A percentile compares a stretch with the other conserved stretches of the same genome.
Conservation (phyloP, 2,329 filamentous ascomycete genomes). For the Trichophaea hybrida region DNA sequence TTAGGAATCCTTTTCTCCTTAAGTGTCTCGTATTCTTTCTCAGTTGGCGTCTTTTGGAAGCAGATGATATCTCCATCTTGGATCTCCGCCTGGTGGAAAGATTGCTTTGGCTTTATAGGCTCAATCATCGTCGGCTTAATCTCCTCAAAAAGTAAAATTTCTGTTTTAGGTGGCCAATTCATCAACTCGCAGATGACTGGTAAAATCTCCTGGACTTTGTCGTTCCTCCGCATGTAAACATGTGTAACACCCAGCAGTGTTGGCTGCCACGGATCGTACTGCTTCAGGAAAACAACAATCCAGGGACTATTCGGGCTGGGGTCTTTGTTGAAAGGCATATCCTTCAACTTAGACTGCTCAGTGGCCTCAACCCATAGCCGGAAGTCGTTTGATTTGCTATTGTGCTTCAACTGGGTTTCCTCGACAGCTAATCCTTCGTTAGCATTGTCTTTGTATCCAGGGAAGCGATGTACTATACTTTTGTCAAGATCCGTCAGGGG, state of each 20-base stretch:
- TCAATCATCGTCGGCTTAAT: slow-evolving; percentile 99
- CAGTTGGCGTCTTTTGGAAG: slow-evolving; percentile 56
- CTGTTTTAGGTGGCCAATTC: slow-evolving; percentile 46
- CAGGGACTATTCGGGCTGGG: slow-evolving; percentile 23
- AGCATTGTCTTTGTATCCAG: slow-evolving; percentile 22
- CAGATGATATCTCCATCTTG: slow-evolving; percentile 96
- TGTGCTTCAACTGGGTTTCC: slow-evolving; percentile 46
- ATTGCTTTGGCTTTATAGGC: slow-evolving; percentile 76
- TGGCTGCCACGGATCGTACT: slow-evolving; percentile 70
- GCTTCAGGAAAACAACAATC: slow-evolving; percentile 81
- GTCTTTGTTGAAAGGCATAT: slow-evolving; percentile 22
- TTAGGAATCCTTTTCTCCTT: not conserved
- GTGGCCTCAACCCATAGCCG: slow-evolving; percentile 77
- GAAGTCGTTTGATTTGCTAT: slow-evolving; percentile 52
- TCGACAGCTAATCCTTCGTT: slow-evolving; percentile 42
- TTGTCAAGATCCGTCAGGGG: slow-evolving; percentile 64
- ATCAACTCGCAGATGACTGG: slow-evolving; percentile 66
- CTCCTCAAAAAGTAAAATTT: slow-evolving; percentile 39
- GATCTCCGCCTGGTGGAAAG: slow-evolving; percentile 78
- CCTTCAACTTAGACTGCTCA: slow-evolving; percentile 14
- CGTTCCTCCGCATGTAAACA: slow-evolving; percentile 73
- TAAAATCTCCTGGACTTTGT: slow-evolving; percentile 67
- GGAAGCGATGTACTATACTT: slow-evolving; percentile 33
- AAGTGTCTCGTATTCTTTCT: slow-evolving; percentile 32
- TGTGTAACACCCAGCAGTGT: slow-evolving; percentile 63